Percentiles rank a stretch among this genome's conserved stretches.
These are phyloP conservation scores for Boletus patriciae DNA, from an alignment of 768 basidiomycete species.

Conservation along the genomic window DNA sequence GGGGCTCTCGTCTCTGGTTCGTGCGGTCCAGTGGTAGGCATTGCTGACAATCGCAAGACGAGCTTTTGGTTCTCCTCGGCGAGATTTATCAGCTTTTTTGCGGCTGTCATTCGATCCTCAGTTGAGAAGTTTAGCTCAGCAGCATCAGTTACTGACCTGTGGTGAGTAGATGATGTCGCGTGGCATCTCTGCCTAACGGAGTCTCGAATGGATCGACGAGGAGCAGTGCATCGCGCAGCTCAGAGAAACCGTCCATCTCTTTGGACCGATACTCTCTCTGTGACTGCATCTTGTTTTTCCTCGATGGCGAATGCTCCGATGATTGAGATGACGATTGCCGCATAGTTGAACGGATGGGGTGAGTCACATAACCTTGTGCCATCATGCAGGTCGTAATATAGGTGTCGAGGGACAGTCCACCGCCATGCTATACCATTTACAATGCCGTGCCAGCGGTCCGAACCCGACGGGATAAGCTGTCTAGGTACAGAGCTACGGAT, in stretches of 20 bases:
- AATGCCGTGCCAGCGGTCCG: neutral
- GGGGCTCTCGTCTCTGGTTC: neutral
- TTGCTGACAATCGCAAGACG: constrained; percentile 12
- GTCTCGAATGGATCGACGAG: constrained; percentile 26
- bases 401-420: neutral
- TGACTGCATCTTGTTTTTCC: constrained; percentile 27
- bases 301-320: constrained; percentile 9
- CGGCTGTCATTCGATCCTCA: constrained; percentile 33
- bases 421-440: neutral
- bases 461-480: neutral
- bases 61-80: constrained; percentile 27
- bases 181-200: constrained; percentile 27
- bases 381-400: constrained; percentile 18
- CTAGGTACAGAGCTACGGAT: neutral
- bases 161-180: constrained; percentile 30
- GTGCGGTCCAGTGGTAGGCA: neutral
- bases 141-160: constrained; percentile 17
- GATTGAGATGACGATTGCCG: constrained; percentile 12
- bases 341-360: constrained; percentile 13
- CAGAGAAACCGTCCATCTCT: constrained; percentile 33
- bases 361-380: constrained; percentile 8
- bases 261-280: constrained; percentile 33
- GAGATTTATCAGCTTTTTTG: constrained; percentile 47
- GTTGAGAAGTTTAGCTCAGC: neutral
- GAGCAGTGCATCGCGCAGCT: constrained; percentile 27